Conservation (phyloP, 2,329 filamentous ascomycete species). For the Tetracladium maxilliforme region DNA sequence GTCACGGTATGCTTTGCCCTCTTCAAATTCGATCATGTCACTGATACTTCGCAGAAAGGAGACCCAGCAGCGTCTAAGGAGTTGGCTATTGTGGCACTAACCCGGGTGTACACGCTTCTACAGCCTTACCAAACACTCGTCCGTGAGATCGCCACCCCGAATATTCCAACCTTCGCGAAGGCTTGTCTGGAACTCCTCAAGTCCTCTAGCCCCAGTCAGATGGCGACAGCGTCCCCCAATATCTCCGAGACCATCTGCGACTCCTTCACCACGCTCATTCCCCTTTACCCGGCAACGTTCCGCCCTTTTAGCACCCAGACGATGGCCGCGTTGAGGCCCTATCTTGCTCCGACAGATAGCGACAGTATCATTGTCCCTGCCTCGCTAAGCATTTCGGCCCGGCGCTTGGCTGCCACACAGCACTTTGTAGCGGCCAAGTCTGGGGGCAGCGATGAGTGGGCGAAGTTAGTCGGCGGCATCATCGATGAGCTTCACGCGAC, state of each 20-base stretch:
- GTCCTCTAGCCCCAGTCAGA: constrained; percentile 37
- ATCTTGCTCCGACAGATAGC: constrained; percentile 49
- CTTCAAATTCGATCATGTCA: constrained; percentile 1
- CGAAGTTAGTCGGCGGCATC: constrained; percentile 43
- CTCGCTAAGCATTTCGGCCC: constrained; percentile 40
- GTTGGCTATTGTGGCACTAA: constrained; percentile 61
- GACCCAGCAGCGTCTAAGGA: constrained; percentile 65
- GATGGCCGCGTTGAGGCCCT: constrained; percentile 38
- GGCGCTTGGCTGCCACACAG: constrained; percentile 53
- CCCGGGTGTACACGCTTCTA: constrained; percentile 71
- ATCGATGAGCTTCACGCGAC: constrained; percentile 54
- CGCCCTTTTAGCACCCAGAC: constrained; percentile 62
- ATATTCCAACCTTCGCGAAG: constrained; percentile 58
- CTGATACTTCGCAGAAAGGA: constrained; percentile 41
- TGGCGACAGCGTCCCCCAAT: no score
- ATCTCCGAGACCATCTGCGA: no score
- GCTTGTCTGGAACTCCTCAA: constrained; percentile 55
- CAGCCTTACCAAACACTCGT: constrained; percentile 72
- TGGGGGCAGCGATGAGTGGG: constrained; percentile 65
- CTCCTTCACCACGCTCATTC: constrained; percentile 56
- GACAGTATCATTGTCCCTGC: constrained; percentile 31
- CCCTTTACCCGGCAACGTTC: constrained; percentile 72
- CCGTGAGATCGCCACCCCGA: constrained; percentile 78
- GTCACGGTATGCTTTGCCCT: constrained; percentile 38
- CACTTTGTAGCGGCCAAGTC: constrained; percentile 74